phyloP scores from a whole-genome alignment of 345 rosid species.

The Brassica rapa region DNA sequence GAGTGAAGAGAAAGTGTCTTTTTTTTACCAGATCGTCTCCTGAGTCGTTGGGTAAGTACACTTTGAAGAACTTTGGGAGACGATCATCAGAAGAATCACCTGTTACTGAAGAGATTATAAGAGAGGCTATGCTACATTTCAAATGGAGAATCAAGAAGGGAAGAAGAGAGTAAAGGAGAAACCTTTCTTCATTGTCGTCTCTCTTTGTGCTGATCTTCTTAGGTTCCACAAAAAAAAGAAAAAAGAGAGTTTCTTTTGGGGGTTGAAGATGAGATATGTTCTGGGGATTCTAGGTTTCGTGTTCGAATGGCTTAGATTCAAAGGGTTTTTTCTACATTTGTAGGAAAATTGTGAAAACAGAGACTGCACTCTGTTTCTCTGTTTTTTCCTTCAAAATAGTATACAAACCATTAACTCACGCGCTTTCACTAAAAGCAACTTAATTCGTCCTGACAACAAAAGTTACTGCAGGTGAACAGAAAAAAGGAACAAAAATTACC shows the following conservation, averaged over 20 bases:
- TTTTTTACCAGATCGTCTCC: slow-evolving; percentile 31
- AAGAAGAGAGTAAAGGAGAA: slow-evolving; percentile 14
- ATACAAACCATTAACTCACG: not conserved
- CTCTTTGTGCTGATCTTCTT: not conserved
- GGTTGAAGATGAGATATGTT: not conserved
- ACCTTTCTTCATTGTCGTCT: slow-evolving; percentile 22
- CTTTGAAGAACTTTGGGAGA: slow-evolving; percentile 37
- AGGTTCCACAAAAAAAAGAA: not conserved
- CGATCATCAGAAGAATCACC: not conserved
- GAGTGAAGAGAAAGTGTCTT: slow-evolving; percentile 6
- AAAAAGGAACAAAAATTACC: not conserved
- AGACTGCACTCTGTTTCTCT: slow-evolving; percentile 14
- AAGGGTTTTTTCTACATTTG: not conserved
- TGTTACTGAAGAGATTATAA: not conserved
- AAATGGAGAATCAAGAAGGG: slow-evolving; percentile 16
- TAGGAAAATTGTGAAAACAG: slow-evolving; percentile 26
- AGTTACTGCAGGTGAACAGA: too few relatives aligned
- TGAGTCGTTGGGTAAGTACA: slow-evolving; percentile 17
- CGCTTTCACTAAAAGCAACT: too few relatives aligned
- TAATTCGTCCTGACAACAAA: not conserved
- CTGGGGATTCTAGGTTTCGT: not conserved
- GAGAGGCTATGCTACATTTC: not conserved
- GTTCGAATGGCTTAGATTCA: not conserved
- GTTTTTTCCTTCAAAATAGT: slow-evolving; percentile 20
- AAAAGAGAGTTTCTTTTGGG: not conserved